Base-by-base conservation (phyloP, 495 filamentous ascomycete genomes). In the Pyrenopolyporus hunteri region DNA sequence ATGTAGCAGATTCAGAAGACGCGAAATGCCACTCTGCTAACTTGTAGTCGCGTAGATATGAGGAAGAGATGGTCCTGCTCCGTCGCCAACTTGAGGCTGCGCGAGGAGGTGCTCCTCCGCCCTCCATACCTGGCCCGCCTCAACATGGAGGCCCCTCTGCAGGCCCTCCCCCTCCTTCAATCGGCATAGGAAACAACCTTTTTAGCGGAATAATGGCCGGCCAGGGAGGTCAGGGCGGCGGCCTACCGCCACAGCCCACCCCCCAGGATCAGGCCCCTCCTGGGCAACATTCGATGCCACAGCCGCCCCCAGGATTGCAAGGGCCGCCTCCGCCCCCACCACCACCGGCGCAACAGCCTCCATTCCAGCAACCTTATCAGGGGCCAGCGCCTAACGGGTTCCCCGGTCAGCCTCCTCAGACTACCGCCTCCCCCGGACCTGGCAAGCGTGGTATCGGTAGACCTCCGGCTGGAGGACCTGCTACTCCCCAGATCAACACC, bases 121-220 rank as follows among this genome's bases (percentile, higher is more conserved):
- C 78, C 73, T 50, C 83, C 79, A 71, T 90, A 86, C 74, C 85
- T 56, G 81, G 86, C 57, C 76, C 81, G 11, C 81, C 88, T 47
- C 89, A 87, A 65, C 89, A 93, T 70, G 83, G 82, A 33, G 89
- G 86, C n/a, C 86, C 88, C 42, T 82, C 89, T 2, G 92, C 93
- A 72, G 88, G 89, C 40, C 76, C 77, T 48, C 90, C 89, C 23
- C 91, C 91, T 26, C 91, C 91, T 37, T 82, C 89, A 22, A 88
- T 98, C 72, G 92, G 92, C n/a, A 89, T 94, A 71, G 92, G 94
- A 20, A 92, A 86, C 73, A 93, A 95, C 71, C 80, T 97, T 32
- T 98, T 98, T 70, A 89, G 92, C 61, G 91, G 90, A 19, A 97
- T 98, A 64, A 97, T 98, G 90, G 83, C 94, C 57, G 93, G 93